phyloP scores from a whole-genome alignment of 306 rosid genomes.

The Sophora flavescens region DNA sequence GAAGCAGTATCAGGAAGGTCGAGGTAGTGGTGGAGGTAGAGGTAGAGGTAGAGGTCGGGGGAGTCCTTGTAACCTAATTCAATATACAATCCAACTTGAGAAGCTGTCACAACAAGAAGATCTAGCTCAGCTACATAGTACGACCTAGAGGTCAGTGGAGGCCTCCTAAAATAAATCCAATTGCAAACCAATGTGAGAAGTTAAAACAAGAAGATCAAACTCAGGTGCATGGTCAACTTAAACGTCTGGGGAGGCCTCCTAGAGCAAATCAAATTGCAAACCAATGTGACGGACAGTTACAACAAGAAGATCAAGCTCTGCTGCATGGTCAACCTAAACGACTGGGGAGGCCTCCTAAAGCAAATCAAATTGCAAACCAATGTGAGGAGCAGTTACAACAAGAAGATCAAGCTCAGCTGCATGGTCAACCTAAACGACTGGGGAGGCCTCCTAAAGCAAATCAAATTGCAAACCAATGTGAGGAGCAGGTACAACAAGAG shows the following conservation, averaged over 20 bases:
- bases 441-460: slow-evolving; percentile 32
- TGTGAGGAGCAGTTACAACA: slow-evolving; percentile 21
- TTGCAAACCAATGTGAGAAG: neutral
- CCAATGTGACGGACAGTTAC: neutral
- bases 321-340: neutral
- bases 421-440: neutral
- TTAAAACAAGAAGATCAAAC: slow-evolving; percentile 13
- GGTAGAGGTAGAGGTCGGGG: neutral
- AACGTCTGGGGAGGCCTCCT: slow-evolving; percentile 24
- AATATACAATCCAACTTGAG: neutral
- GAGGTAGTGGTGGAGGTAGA: neutral
- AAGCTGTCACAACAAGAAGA: neutral
- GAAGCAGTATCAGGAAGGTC: neutral
- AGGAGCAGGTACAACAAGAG: slow-evolving; percentile 25
- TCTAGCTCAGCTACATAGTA: slow-evolving; percentile 29
- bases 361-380: neutral
- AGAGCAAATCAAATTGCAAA: neutral
- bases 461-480: neutral
- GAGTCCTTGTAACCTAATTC: slow-evolving; percentile 22
- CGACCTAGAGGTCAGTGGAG: slow-evolving; percentile 33
- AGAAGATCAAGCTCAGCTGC: slow-evolving; percentile 25
- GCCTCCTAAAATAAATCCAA: neutral
- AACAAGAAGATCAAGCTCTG: too few species aligned
- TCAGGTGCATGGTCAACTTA: neutral
- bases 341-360: slow-evolving; percentile 28